These are phyloP conservation scores for Pythium apleroticum DNA, from an alignment of 352 stramenopile species.

Conservation along the genomic window DNA sequence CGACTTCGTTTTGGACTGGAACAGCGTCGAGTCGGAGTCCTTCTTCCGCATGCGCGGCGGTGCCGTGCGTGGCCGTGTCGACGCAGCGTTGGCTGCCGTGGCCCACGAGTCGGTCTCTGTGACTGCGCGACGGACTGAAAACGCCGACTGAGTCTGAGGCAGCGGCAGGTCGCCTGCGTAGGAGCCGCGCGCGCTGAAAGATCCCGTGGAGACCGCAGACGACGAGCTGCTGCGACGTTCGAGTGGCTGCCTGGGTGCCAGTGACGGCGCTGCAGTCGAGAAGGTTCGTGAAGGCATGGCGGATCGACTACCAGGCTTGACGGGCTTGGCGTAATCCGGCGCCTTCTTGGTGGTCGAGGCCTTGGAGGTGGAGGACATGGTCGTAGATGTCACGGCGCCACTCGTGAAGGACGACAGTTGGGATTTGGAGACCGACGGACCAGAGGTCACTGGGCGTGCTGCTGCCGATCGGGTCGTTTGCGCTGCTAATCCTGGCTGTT, in stretches of 20 bases:
- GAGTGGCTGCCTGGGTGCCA: slow-evolving; percentile 2
- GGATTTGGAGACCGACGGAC: background rate
- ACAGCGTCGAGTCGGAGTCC: slow-evolving; percentile 14
- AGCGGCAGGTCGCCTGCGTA: slow-evolving; percentile 20
- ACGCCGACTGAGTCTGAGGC: slow-evolving; percentile 15
- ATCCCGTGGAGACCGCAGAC: slow-evolving; percentile 6
- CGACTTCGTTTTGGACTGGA: background rate
- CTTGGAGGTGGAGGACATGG: slow-evolving; percentile 14
- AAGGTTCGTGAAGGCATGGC: background rate
- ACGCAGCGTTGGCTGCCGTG: background rate
- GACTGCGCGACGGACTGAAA: slow-evolving; percentile 21
- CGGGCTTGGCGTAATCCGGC: slow-evolving; percentile 7
- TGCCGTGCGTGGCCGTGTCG: slow-evolving; percentile 21
- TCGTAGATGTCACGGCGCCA: slow-evolving; percentile 7
- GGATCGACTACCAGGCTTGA: slow-evolving; percentile 9
- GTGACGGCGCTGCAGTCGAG: background rate
- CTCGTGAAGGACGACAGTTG: background rate
- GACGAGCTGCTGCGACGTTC: slow-evolving; percentile 16
- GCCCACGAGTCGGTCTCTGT: slow-evolving; percentile 21
- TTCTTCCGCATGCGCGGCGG: slow-evolving; percentile 28
- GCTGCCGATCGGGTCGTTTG: background rate
- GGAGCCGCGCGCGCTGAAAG: slow-evolving; percentile 19
- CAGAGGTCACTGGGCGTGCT: background rate
- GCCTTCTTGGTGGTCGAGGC: slow-evolving; percentile 4
- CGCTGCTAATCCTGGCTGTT: background rate